Conservation (phyloP, 495 filamentous ascomycete genomes). For the Symbiotaphrina buchneri region DNA sequence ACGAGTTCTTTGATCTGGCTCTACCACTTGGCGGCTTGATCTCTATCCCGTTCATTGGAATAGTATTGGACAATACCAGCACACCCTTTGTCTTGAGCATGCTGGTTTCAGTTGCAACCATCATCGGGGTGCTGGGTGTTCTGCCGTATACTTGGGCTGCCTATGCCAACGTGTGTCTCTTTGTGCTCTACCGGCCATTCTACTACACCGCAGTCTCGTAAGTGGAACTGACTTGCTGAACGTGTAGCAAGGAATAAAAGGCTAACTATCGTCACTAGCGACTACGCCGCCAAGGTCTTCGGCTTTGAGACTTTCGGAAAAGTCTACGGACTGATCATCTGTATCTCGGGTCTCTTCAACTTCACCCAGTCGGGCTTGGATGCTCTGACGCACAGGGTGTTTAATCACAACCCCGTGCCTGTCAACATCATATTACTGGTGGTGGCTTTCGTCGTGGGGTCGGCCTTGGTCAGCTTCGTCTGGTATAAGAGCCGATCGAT, state of each 20-base stretch:
- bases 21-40: conserved; percentile 71
- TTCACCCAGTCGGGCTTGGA: conserved; percentile 73
- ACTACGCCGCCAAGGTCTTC: conserved; percentile 90
- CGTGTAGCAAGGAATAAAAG: background rate
- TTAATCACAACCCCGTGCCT: conserved; percentile 48
- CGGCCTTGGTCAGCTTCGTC: conserved; percentile 1
- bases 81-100: conserved; percentile 52
- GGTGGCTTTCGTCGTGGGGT: conserved; percentile 22
- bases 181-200: conserved; percentile 53
- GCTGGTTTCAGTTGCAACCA: conserved; percentile 49
- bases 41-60: conserved; percentile 72
- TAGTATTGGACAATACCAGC: conserved; percentile 53
- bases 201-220: conserved; percentile 57
- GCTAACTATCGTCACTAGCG: conserved; percentile 20
- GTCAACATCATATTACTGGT: conserved; percentile 51
- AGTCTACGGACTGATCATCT: conserved; percentile 90
- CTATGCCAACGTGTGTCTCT: conserved; percentile 59
- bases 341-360: conserved; percentile 66
- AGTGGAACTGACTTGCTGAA: conserved; percentile 6
- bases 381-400: conserved; percentile 50
- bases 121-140: conserved; percentile 60
- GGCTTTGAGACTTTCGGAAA: conserved; percentile 89
- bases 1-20: conserved; percentile 72
- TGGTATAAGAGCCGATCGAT: background rate
- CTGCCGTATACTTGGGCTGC: conserved; percentile 47